Evolutionary conservation across 129 eudicot genomes (phyloP).

Genomic region (Pulicaria dysenterica): DNA sequence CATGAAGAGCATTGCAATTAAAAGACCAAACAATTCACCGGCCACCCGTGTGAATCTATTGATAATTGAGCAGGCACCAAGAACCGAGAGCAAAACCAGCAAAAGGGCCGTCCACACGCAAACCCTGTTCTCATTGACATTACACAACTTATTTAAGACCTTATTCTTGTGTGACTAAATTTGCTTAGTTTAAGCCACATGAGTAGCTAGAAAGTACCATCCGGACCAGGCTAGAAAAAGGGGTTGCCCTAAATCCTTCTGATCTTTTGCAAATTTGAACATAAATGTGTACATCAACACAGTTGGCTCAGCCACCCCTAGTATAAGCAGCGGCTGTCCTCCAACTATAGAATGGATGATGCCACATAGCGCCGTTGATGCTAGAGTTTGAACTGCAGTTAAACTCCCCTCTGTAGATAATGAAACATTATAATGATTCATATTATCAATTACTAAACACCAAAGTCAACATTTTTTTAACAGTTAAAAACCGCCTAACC

Average conservation of each 20-base stretch:
- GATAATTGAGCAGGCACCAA: constrained; percentile 97
- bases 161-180: constrained; percentile 2
- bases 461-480: not conserved
- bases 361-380: constrained; percentile 95
- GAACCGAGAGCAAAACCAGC: constrained; percentile 81
- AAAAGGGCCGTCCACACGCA: constrained; percentile 98
- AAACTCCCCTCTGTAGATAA: constrained; percentile 68
- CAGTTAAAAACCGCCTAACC: constrained; percentile 42
- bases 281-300: constrained; percentile 96
- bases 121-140: constrained; percentile 59
- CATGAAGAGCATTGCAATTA: constrained; percentile 98
- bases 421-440: constrained; percentile 17
- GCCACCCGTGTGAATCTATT: constrained; percentile 94
- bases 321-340: constrained; percentile 92
- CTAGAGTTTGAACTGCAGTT: constrained; percentile 95
- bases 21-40: constrained; percentile 94
- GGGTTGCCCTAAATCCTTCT: constrained; percentile 81
- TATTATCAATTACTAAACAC: not conserved
- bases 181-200: constrained; percentile 19
- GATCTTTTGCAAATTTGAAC: constrained; percentile 90
- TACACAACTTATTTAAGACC: constrained; percentile 17
- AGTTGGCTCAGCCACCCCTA: constrained; percentile 98
- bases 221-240: constrained; percentile 95
- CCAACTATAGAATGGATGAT: constrained; percentile 89
- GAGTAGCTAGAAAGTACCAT: constrained; percentile 62